phyloP scores from a whole-genome alignment of 371 early-diverging fungal genomes.

The Lichtheimia corymbifera region DNA sequence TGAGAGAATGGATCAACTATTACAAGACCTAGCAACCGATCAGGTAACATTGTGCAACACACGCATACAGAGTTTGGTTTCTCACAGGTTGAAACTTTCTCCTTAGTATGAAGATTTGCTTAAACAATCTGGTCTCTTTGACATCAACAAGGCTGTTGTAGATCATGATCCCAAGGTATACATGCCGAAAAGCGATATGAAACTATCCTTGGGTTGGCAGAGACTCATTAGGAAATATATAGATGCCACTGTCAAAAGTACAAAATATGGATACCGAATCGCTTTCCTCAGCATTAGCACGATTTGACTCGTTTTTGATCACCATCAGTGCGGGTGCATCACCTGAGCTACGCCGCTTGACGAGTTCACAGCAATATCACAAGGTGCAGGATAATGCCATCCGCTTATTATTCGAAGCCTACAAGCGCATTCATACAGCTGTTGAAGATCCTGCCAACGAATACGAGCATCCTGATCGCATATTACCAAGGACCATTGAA shows the following conservation, averaged over 20 bases:
- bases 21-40: constrained; percentile 38
- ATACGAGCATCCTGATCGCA: constrained; percentile 66
- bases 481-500: constrained; percentile 69
- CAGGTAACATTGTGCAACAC: constrained; percentile 29
- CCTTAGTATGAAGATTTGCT: constrained; percentile 33
- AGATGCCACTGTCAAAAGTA: constrained; percentile 64
- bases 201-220: too few species aligned
- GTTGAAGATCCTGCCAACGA: constrained; percentile 66
- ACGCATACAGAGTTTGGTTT: too few species aligned
- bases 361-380: constrained; percentile 41
- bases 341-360: constrained; percentile 46
- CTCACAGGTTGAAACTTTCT: neutral
- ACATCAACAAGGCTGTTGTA: constrained; percentile 33
- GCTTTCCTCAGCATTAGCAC: constrained; percentile 55
- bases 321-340: constrained; percentile 51
- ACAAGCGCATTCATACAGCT: constrained; percentile 56
- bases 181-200: neutral
- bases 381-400: constrained; percentile 47
- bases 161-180: constrained; percentile 41
- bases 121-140: constrained; percentile 48
- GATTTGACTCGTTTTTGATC: constrained; percentile 69
- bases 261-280: constrained; percentile 59
- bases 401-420: constrained; percentile 62
- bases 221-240: neutral
- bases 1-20: constrained; percentile 27